Evolutionary conservation across 2,329 filamentous ascomycete species (phyloP).

Genomic region (Ilyonectria destructans): DNA sequence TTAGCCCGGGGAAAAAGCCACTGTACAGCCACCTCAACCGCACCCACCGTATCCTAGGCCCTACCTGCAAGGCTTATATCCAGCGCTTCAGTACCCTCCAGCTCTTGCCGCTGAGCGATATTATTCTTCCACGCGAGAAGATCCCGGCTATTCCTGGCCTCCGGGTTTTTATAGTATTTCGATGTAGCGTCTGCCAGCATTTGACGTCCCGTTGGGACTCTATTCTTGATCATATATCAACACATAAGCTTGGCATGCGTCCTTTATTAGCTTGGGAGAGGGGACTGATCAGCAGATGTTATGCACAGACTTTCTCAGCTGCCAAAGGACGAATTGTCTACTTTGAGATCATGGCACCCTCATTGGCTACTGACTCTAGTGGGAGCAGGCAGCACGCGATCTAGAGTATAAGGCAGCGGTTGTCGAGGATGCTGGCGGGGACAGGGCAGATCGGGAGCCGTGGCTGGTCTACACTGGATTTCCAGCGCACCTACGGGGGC

Average conservation of each 20-base stretch:
- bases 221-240: background rate
- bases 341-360: background rate
- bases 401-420: conserved; percentile 7
- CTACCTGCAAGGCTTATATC: background rate
- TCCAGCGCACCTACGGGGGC: conserved; percentile 10
- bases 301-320: background rate
- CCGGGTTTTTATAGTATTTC: background rate
- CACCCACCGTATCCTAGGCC: background rate
- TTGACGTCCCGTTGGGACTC: background rate
- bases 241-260: background rate
- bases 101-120: background rate
- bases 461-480: conserved; percentile 17
- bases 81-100: background rate
- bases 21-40: background rate
- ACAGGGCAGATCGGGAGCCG: conserved; percentile 1
- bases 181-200: background rate
- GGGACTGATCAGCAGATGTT: background rate
- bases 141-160: background rate
- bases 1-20: too few relatives aligned
- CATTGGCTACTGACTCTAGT: too few relatives aligned
- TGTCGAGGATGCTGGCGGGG: background rate
- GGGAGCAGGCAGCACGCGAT: conserved; percentile 4
- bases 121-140: background rate
- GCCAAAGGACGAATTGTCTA: background rate
- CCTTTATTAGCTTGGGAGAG: background rate